phyloP scores from a whole-genome alignment of 768 basidiomycete species.

The Lyophyllum atratum region DNA sequence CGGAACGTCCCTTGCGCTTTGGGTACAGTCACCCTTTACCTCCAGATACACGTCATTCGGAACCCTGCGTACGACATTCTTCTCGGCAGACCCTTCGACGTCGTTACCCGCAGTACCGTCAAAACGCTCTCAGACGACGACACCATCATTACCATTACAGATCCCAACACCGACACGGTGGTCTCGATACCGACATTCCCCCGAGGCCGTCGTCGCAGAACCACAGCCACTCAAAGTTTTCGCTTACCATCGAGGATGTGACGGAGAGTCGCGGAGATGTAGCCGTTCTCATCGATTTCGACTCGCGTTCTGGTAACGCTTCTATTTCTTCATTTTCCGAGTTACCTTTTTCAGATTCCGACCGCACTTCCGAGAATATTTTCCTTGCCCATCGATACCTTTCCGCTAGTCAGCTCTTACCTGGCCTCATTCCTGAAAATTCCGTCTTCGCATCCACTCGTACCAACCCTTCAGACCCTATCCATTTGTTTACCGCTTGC shows the following conservation, averaged over 20 bases:
- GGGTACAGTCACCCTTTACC: constrained; percentile 22
- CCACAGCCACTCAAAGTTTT: background rate
- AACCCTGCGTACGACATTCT: constrained; percentile 26
- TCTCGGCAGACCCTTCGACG: constrained; percentile 27
- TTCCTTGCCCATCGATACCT: background rate
- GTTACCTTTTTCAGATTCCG: background rate
- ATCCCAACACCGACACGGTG: constrained; percentile 18
- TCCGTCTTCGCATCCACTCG: background rate
- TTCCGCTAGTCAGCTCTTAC: background rate
- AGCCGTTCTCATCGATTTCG: background rate
- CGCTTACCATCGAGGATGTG: background rate
- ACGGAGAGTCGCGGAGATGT: background rate
- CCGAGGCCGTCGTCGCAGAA: background rate
- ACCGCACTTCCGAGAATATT: background rate
- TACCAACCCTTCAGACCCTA: background rate
- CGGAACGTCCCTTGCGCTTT: constrained; percentile 25
- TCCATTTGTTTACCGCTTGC: background rate
- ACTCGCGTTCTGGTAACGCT: background rate
- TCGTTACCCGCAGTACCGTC: constrained; percentile 16
- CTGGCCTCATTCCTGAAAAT: background rate
- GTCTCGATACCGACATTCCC: background rate
- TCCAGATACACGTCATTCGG: constrained; percentile 28
- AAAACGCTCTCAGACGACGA: constrained; percentile 18
- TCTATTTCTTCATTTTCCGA: background rate
- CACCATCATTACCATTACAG: constrained; percentile 18